phyloP scores from a whole-genome alignment of 1,139 yeast species.

The Blastobotrys proliferans region DNA sequence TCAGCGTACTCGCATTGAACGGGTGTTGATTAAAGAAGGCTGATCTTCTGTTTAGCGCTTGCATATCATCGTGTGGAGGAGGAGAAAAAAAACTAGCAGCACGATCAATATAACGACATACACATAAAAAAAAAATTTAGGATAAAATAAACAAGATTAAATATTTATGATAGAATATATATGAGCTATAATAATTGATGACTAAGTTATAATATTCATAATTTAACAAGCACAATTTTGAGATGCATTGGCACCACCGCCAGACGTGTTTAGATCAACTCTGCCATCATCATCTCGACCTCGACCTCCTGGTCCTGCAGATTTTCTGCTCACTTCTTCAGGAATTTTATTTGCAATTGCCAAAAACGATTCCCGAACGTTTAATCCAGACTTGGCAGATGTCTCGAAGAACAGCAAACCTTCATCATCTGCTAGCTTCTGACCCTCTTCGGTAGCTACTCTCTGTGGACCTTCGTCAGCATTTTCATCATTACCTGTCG shows the following conservation, averaged over 20 bases:
- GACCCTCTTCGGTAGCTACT: constrained; percentile 86
- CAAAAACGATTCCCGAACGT: constrained; percentile 87
- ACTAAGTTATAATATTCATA: not conserved
- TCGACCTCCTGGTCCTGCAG: constrained; percentile 2
- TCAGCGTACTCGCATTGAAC: no score
- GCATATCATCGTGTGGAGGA: no score
- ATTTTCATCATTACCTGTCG: constrained; percentile 30
- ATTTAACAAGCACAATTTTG: constrained; percentile 22
- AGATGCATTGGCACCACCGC: constrained; percentile 13
- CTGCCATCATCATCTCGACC: constrained; percentile 20
- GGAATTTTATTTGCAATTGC: constrained; percentile 89
- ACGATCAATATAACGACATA: no score
- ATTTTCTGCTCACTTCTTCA: constrained; percentile 31
- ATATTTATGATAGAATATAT: not conserved
- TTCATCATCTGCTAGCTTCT: constrained; percentile 76
- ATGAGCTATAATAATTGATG: not conserved
- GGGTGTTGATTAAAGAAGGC: no score
- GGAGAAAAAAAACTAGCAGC: no score
- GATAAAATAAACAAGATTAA: not conserved
- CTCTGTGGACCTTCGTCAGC: constrained; percentile 36
- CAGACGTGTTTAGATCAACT: constrained; percentile 20
- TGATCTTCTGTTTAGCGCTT: no score
- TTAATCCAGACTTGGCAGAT: constrained; percentile 87
- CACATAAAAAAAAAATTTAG: not conserved
- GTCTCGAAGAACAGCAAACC: constrained; percentile 89